A percentile compares a stretch with the other conserved stretches of the same genome.
Evolutionary conservation across 257 asterid genomes (phyloP).

Genomic region (Solanum rostratum): DNA sequence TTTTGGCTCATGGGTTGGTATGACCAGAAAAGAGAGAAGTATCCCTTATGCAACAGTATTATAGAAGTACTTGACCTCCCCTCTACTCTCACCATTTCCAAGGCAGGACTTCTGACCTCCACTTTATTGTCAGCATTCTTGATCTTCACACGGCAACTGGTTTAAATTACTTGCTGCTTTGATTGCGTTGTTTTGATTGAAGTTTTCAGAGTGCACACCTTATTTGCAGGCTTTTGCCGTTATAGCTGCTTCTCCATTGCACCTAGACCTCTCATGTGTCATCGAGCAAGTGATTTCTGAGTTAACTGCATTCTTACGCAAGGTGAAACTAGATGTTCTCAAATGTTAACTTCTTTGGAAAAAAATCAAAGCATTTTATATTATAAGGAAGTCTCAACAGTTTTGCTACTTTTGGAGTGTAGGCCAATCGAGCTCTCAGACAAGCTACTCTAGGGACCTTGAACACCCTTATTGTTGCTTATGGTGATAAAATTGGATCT

Average conservation of each 20-base stretch:
- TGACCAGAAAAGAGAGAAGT: neutral
- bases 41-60: neutral
- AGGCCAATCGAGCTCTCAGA: constrained; percentile 96
- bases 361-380: neutral
- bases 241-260: constrained; percentile 91
- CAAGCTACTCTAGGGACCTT: constrained; percentile 95
- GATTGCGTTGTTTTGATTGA: neutral
- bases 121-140: neutral
- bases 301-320: constrained; percentile 88
- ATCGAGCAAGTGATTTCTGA: constrained; percentile 85
- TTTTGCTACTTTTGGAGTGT: constrained; percentile 13
- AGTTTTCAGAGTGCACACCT: neutral
- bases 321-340: constrained; percentile 30
- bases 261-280: constrained; percentile 77
- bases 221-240: constrained; percentile 87
- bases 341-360: neutral
- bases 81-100: neutral
- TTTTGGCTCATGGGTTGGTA: neutral
- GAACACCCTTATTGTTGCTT: constrained; percentile 81
- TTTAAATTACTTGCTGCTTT: neutral
- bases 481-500: constrained; percentile 85
- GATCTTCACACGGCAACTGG: neutral
- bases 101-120: neutral
- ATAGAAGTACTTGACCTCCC: neutral
- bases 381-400: neutral